Evolutionary conservation across 805 yeast species (phyloP), one percentile per base, ranked within the genome.

Genomic region (Ogataea degrootiae): DNA sequence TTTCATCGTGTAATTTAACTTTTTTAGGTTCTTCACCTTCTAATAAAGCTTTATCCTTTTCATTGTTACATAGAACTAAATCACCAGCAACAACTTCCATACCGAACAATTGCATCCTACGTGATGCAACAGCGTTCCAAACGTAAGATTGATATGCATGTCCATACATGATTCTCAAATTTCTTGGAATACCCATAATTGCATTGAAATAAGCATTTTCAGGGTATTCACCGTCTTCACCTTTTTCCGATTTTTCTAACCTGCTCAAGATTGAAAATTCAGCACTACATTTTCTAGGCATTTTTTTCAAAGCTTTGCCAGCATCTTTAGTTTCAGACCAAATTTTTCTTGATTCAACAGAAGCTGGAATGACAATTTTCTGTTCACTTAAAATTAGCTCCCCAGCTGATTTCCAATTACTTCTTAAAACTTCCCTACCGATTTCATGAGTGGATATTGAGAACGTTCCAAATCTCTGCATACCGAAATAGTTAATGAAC

Each of bases 381-480:
- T 92, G 98, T 47, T 92, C 96, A 9, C 92, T 77, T 43, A 94
- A 71, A 47, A 94, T 76, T 49, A 91, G 69, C 46, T 87, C 86
- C 6, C 76, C 92, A 1, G 95, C 97, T 14, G 72, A 75, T 56
- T 85, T 77, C 90, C 96, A 94, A 47, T 90, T 82, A 34, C 79
- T 80, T 42, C 79, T 73, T 43, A 94, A 69, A 26, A 92, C 72
- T 51, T 75, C 75, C 51, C 79, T 79, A 42, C 99, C 99, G 45
- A 91, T 74, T 31, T 75, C 77, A 66, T 94, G 97, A 0, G 99
- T 91, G 2, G 98, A 88, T 29, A 90, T 75, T 12, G 97, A 87
- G 61, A 89, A 92, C 0, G 99, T 91, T 29, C 99, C 99, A 65
- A 94, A 94, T 61, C 99, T 74, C 71, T 94, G 99, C 91, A 94